Base-by-base conservation (phyloP, 768 basidiomycete species). In the Amanita rimosa region DNA sequence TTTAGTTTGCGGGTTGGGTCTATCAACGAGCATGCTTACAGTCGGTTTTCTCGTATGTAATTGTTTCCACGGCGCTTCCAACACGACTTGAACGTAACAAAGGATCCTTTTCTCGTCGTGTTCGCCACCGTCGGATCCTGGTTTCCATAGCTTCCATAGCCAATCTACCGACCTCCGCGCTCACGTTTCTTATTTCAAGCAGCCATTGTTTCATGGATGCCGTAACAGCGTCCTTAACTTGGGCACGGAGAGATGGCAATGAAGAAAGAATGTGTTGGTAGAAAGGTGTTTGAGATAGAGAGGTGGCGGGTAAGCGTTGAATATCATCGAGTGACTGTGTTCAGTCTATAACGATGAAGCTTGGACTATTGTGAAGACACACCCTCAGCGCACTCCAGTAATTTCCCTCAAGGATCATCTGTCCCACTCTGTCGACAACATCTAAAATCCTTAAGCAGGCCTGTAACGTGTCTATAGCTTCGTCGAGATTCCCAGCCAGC, bases 371-470 rank as follows among this genome's bases (percentile, higher is more conserved):
- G 24, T 26, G 60, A 56, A 59, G 58, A 67, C 91, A 64, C 63
- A 96, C 92, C 71, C 95, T 74, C 62, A 98, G 64, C 39, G 96
- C 96, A 61, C 92, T 94, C 89, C 92, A 98, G 66, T 92, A 97
- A 70, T 85, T 93, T 47, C 88, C 87, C 57, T 93, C 83, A 58
- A 79, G 77, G 58, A 99, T 86, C 83, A 98, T 92, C 62, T 90
- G 81, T 29, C 88, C 83, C 44, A 98, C 91, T 38, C 92, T 81
- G 64, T 92, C 79, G 11, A 96, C 85, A 51, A 96, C 83, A 61
- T 99, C 96, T 54, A 99, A 69, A 4, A 98, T 81, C 51, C 92
- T 81, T 52, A 99, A 68, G 59, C 89, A 95, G 11, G 90, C 86
- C 65, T 98, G 94, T 10, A 98, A 67, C 6, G 90, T 89, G 61